Base-by-base conservation (phyloP, 192 early-diverging fungal genomes). In the Coemansia sp. region DNA sequence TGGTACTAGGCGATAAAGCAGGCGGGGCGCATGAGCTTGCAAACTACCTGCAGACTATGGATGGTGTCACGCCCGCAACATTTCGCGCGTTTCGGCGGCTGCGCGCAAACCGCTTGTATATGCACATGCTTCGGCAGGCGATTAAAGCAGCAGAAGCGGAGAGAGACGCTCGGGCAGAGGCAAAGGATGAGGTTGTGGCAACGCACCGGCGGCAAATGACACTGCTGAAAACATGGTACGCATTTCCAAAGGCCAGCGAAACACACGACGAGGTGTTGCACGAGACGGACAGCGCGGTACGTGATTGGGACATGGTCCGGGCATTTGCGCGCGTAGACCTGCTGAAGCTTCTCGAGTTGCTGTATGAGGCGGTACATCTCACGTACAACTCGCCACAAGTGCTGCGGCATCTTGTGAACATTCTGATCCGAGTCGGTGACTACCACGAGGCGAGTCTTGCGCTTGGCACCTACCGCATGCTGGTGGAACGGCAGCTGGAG, bases 401-500 rank as follows among this genome's bases (percentile, higher is more conserved):
- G 52, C 33, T 88, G 56, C 89, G 89, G 0, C 89, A 88, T 63
- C 70, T 90, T 7, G 80, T 89, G 59, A 71, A 80, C 39, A 72
- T 85, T 0, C 80, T 91, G n/a, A 66, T 86, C 6, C 64, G 66
- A 22, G 67, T 87, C 6, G 91, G 91, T 42, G 88, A 91, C 59
- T 91, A 87, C 70, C 86, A 89, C 54, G 91, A 93, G 75, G 91
- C 90, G 0, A 82, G 86, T n/a, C 68, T 88, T 61, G 90, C 87
- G 22, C 60, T 93, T 5, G 67, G 75, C 29, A 79, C 89, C 1
- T 93, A 93, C 65, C 61, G 85, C 55, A 65, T 80, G 36, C 68
- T 90, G 70, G 82, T 84, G 20, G 84, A 80, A 32, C 75, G 83
- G 5, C 80, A 82, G 19, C 53, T 85, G 55, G 71, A 78, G 57